Base-by-base conservation (phyloP, 1,284 basidiomycete genomes). In the Flammula alnicola region DNA sequence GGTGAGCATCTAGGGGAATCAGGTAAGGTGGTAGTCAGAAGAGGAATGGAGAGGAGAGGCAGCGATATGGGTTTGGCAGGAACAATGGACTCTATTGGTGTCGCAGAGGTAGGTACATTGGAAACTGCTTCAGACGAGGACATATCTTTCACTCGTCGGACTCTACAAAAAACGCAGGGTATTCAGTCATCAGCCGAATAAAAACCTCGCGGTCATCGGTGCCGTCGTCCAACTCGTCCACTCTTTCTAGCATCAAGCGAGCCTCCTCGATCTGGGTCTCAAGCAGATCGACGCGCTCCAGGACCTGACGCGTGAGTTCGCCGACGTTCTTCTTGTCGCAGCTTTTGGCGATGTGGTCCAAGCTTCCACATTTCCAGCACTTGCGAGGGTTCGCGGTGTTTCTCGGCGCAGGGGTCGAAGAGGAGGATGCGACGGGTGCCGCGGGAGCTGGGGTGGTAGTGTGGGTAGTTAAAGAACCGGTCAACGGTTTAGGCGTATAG, bases 111-210 rank as follows among this genome's bases (percentile, higher is more conserved):
- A 47, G 12, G 19, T 27, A 26, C 19, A 38, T 35, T 16, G 32
- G 4, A 3, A 48, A 32, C 29, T 5, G 7, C 2, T 5, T 17
- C 22, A 16, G 41, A 31, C 33, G 45, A 52, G 51, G 45, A 48
- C 46, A 25, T 31, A 32, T 26, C 41, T 11, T 14, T 48, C 46
- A 52, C 51, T 52, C 36, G 41, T 32, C 42, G 36, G 41, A 22
- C 1, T 33, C 36, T 43, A 40, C 41, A 52, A 48, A 52, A 52
- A 44, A 49, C 36, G 33, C 4, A 36, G 14, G 25, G 1, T 38
- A 20, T 1, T n/a, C 16, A 11, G 23, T 3, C 1, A 33, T 10
- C 10, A 49, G 9, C 16, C 33, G 41, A 3, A 26, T 5, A 6
- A 32, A 38, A 2, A 44, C 19, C 3, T 49, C 41, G 3, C 19